Base-by-base conservation (phyloP, 106 monocot genomes). In the Phalaenopsis equestris region DNA sequence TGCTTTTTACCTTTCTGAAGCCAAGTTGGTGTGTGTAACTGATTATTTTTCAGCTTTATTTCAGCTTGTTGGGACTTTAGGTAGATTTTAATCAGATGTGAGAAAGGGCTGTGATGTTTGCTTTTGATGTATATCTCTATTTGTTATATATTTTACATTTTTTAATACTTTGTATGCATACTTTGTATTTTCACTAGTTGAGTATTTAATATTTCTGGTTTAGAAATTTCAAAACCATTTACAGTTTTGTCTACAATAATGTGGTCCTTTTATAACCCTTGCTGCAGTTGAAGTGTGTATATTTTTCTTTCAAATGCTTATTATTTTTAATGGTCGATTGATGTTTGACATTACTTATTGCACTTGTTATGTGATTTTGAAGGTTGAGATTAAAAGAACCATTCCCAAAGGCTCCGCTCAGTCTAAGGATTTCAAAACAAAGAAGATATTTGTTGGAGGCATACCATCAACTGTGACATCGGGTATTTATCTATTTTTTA, bases 371-470 rank as follows among this genome's bases (percentile, higher is more conserved):
- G 15, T 12, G 23, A 11, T 73, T 6, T 47, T 81, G 23, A 86
- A 98, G 98, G 98, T 98, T 79, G 98, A 98, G 81, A 98, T 98
- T 17, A 98, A 98, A 78, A 92, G 98, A 80, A 98, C 98, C 52
- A 94, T 98, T 57, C 98, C 98, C n/a, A 98, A 89, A 85, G 94
- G 89, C 39, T 76, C 90, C 77, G 81, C 76, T 9, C 91, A 89
- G 76, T 81, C 83, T 10, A 89, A 91, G 78, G 94, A 94, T 87
- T 88, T 92, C 78, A 98, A 90, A 82, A 99, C 98, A 61, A 99
- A 91, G 61, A 99, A 99, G 82, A 88, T 99, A 19, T 99, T 99
- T 90, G 94, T 99, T 90, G 98, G 98, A 75, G 98, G 98, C 17
- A 93, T 99, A 43, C 93, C 91, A 41, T 72, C 89, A 74, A 81